These are phyloP conservation scores for Pelomyxa schiedti DNA, from an alignment of 78 protist genomes.

Conservation along the genomic window DNA sequence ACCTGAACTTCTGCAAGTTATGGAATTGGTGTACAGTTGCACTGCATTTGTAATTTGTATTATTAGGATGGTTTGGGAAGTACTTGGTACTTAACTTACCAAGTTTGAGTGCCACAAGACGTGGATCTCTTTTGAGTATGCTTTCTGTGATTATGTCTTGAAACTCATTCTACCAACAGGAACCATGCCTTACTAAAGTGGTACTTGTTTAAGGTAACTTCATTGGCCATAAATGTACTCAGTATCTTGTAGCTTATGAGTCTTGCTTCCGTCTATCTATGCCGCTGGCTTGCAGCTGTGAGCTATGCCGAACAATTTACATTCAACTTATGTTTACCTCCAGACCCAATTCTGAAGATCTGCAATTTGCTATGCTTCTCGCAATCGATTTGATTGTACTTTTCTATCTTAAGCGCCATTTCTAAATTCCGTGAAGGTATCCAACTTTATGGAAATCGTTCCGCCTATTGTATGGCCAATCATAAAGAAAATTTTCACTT, in stretches of 20 bases:
- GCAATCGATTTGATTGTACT: background rate
- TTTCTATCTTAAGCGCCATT: no score
- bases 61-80: background rate
- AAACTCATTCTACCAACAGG: no score
- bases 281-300: background rate
- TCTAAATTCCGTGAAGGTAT: no score
- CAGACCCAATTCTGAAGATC: no score
- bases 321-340: no score
- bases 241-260: no score
- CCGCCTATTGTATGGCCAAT: no score
- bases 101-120: background rate
- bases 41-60: background rate
- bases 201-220: background rate
- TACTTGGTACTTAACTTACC: background rate
- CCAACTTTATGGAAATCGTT: no score
- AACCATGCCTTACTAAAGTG: background rate
- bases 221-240: background rate
- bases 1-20: no score
- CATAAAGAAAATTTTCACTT: no score
- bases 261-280: background rate
- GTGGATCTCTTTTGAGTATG: background rate
- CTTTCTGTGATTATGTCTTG: no score
- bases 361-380: background rate
- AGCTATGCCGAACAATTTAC: background rate
- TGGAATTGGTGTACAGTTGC: background rate